phyloP scores from a whole-genome alignment of 2,329 filamentous ascomycete species.

The Phialophora expanda region DNA sequence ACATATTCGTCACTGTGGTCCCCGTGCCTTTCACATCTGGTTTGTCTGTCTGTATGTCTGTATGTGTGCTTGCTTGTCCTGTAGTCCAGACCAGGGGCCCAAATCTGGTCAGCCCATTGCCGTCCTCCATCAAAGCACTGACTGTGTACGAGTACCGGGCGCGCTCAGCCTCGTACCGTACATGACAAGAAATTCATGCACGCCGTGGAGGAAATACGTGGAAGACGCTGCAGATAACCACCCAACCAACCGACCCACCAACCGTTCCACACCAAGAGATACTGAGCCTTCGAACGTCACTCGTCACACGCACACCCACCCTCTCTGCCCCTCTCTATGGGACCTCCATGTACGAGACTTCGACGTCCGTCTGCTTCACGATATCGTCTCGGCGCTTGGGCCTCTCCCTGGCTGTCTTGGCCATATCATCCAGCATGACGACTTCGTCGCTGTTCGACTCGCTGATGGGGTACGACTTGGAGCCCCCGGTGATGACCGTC shows the following conservation, averaged over 20 bases:
- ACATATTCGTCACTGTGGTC: not conserved
- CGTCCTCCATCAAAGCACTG: too few relatives aligned
- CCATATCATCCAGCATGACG: constrained; percentile 20
- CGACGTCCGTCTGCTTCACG: constrained; percentile 14
- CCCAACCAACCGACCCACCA: not conserved
- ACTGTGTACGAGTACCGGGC: not conserved
- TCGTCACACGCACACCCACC: too few relatives aligned
- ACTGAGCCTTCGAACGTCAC: too few relatives aligned
- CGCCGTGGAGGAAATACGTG: not conserved
- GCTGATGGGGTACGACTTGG: constrained; percentile 14
- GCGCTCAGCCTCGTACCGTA: not conserved
- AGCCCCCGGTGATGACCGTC: constrained; percentile 4
- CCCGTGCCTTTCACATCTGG: not conserved
- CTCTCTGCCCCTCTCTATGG: not conserved
- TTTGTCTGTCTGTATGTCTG: not conserved
- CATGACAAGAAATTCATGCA: not conserved
- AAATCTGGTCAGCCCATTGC: not conserved
- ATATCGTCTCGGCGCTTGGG: constrained; percentile 10
- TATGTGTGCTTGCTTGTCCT: not conserved
- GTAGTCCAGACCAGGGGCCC: not conserved
- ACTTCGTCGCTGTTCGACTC: constrained; percentile 19
- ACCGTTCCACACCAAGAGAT: not conserved
- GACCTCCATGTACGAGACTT: constrained; percentile 4
- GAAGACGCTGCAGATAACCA: not conserved
- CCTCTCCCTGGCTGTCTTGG: constrained; percentile 4